Evolutionary conservation across 2,329 filamentous ascomycete genomes (phyloP).

Genomic region (Sclerotinia glacialis): DNA sequence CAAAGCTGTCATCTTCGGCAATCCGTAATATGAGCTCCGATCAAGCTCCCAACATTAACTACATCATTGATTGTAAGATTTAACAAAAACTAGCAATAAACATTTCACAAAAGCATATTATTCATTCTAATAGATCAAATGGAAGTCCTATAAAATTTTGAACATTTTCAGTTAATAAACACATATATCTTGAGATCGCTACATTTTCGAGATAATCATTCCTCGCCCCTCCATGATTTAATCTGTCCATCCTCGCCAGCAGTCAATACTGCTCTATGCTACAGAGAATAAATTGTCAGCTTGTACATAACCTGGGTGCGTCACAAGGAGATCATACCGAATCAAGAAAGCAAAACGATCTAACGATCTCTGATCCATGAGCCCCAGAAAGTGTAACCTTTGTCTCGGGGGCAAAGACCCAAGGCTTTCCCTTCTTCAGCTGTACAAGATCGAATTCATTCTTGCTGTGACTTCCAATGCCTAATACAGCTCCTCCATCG

Average conservation of each 20-base stretch:
- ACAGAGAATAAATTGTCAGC: slow-evolving; percentile 19
- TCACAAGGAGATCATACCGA: slow-evolving; percentile 42
- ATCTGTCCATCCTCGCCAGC: slow-evolving; percentile 44
- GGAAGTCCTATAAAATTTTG: neutral
- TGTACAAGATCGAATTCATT: slow-evolving; percentile 60
- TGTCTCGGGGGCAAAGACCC: slow-evolving; percentile 54
- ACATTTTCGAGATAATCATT: slow-evolving; percentile 6
- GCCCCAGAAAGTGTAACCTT: slow-evolving; percentile 60
- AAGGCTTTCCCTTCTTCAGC: slow-evolving; percentile 51
- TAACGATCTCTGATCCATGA: slow-evolving; percentile 62
- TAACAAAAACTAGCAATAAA: neutral
- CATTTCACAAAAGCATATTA: neutral
- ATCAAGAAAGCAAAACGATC: slow-evolving; percentile 63
- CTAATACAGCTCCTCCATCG: slow-evolving; percentile 60
- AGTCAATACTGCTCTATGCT: slow-evolving; percentile 41
- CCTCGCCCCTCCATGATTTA: slow-evolving; percentile 41
- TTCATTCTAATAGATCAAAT: neutral
- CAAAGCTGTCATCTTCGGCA: slow-evolving; percentile 35
- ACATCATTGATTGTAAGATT: neutral
- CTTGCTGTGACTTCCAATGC: slow-evolving; percentile 61
- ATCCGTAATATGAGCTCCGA: slow-evolving; percentile 22
- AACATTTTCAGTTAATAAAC: neutral
- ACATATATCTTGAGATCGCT: neutral
- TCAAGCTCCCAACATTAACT: slow-evolving; percentile 6
- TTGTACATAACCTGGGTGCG: neutral